Evolutionary conservation across 306 rosid genomes (phyloP).

Genomic region (Prunus mira): DNA sequence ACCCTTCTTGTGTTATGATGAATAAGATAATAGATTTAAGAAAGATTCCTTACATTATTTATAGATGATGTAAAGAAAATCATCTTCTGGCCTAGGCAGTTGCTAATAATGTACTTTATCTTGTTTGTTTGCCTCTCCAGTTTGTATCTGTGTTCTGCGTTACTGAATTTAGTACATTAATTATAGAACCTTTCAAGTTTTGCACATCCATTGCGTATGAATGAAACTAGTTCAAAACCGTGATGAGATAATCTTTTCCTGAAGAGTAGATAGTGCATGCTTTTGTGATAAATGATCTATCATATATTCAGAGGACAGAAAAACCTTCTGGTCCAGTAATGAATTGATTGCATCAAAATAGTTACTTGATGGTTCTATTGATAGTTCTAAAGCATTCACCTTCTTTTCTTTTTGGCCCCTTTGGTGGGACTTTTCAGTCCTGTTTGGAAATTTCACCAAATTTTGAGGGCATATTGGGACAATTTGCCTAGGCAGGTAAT

Average conservation of each 20-base stretch:
- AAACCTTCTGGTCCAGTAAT: constrained; percentile 4
- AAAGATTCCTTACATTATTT: neutral
- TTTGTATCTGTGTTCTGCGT: neutral
- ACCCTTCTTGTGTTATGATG: neutral
- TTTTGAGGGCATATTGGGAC: neutral
- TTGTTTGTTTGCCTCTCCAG: constrained; percentile 10
- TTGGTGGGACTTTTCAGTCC: neutral
- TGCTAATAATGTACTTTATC: neutral
- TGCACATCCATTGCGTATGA: constrained; percentile 10
- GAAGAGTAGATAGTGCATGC: neutral
- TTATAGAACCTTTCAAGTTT: neutral
- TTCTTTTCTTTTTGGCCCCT: neutral
- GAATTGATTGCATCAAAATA: constrained; percentile 3
- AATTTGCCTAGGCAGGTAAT: neutral
- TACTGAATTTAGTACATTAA: neutral
- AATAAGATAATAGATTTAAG: neutral
- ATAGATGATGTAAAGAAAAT: neutral
- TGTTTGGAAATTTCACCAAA: constrained; percentile 3
- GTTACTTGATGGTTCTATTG: neutral
- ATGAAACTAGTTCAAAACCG: neutral
- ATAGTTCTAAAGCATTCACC: neutral
- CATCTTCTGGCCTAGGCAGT: constrained; percentile 4
- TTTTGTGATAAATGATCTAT: constrained; percentile 1
- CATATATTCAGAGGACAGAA: neutral
- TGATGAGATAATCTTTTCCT: neutral